These are phyloP conservation scores for Metschnikowia lachancei DNA, from an alignment of 805 yeast genomes.

Conservation along the genomic window DNA sequence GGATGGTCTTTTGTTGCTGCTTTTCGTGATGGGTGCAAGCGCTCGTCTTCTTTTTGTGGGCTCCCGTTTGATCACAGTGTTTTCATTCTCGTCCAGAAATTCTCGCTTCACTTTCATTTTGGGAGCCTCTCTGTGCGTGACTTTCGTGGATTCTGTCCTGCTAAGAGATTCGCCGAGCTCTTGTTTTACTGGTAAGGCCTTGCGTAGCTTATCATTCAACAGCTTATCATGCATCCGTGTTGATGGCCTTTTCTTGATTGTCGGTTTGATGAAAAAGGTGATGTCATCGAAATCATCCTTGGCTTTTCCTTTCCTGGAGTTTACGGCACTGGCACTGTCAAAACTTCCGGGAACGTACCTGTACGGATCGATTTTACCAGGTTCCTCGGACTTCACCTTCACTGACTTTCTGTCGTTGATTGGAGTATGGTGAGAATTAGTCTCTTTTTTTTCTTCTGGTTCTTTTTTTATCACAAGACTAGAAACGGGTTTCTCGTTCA, in stretches of 20 bases:
- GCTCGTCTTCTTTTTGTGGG: constrained; percentile 6
- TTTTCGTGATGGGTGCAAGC: constrained; percentile 10
- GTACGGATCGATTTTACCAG: not conserved
- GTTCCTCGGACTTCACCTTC: not conserved
- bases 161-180: not conserved
- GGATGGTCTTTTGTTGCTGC: constrained; percentile 8
- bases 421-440: not conserved
- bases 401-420: not conserved
- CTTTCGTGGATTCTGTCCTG: not conserved
- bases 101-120: constrained; percentile 1
- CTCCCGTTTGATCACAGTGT: constrained; percentile 3
- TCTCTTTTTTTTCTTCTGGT: not conserved
- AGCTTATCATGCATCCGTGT: not conserved
- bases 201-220: constrained; percentile 1
- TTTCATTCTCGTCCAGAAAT: not conserved
- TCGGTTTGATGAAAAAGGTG: constrained; percentile 23
- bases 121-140: not conserved
- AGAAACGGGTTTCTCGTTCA: not conserved
- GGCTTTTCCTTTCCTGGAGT: not conserved
- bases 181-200: not conserved
- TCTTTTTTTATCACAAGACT: not conserved
- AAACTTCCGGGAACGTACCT: not conserved
- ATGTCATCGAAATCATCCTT: constrained; percentile 24
- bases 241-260: constrained; percentile 10
- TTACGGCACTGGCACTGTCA: not conserved